Evolutionary conservation across 768 basidiomycete genomes (phyloP), one percentile per base, ranked within the genome.

Genomic region (Xanthoconium purpureum): DNA sequence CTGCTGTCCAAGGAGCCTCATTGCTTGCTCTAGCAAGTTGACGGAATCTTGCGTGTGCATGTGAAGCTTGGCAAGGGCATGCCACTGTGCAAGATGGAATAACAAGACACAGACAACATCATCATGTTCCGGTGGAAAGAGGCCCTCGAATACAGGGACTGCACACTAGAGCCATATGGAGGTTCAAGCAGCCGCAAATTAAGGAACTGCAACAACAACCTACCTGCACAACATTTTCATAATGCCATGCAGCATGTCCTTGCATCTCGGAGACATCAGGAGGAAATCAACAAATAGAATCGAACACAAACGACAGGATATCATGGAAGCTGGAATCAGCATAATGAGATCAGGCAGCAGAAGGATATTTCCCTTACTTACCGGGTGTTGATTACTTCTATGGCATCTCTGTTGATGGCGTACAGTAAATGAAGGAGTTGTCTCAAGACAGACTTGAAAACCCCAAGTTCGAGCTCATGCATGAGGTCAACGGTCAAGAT

Each of bases 401-500:
- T 47, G 2, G 52, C 17, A 7, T 47, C 36, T 1, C 28, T 47
- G 13, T 58, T 62, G 6, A 56, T 35, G 0, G 63, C 45, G 32
- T 67, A n/a, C 0, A 77, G 50, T 1, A 78, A 66, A 0, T 66
- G 65, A 2, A 78, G 54, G 0, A 78, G 55, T 33, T 79, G 76
- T 2, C 62, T 66, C 29, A 78, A 65, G 0, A 77, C 18, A 0
- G 56, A 36, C 45, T 76, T 76, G 69, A 75, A 78, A 0, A 73
- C 71, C 0, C 77, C 75, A 0, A 77, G 65, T 49, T 78, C 75
- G 35, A 74, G 59, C 46, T 78, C 74, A 52, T 78, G 77, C 63
- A 80, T 36, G n/a, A 78, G 51, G 53, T 80, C 75, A 0, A 40
- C 42, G 13, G 42, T 43, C 42, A 43, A 28, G 2, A 43, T 43